phyloP scores from a whole-genome alignment of 2,329 filamentous ascomycete genomes.

The Zasmidium angulare region DNA sequence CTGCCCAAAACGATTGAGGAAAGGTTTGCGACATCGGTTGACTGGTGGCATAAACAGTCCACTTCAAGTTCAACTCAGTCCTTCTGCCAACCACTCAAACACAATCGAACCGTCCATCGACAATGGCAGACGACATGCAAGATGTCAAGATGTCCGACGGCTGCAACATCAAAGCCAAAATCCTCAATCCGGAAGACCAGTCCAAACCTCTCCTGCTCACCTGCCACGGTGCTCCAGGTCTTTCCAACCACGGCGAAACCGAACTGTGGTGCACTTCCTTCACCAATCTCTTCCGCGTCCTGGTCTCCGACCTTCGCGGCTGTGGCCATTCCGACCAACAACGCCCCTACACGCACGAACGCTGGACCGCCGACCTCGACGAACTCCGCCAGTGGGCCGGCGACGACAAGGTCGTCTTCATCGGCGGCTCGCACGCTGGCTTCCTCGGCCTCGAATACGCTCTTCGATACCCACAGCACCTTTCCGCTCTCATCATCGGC shows the following conservation, averaged over 20 bases:
- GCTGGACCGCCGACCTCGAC: background rate
- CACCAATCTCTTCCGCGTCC: background rate
- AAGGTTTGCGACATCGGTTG: no score
- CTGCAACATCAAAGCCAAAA: background rate
- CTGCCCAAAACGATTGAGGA: no score
- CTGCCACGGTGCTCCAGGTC: background rate
- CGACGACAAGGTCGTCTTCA: background rate
- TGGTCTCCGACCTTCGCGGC: background rate
- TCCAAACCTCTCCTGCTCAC: background rate
- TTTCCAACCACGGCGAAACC: background rate
- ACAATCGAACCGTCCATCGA: background rate
- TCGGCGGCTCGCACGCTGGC: background rate
- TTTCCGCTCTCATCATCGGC: background rate
- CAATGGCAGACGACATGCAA: background rate
- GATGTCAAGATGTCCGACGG: background rate
- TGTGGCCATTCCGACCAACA: background rate
- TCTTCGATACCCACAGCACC: background rate
- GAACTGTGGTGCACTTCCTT: background rate
- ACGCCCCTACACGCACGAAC: background rate
- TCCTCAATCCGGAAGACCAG: background rate
- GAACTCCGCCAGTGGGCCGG: background rate
- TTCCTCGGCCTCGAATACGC: background rate
- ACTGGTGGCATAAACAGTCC: no score
- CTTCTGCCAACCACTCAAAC: no score
- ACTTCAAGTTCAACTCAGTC: no score